These are phyloP conservation scores for Phaffomyces thermotolerans DNA, from an alignment of 805 yeast genomes.

Conservation along the genomic window DNA sequence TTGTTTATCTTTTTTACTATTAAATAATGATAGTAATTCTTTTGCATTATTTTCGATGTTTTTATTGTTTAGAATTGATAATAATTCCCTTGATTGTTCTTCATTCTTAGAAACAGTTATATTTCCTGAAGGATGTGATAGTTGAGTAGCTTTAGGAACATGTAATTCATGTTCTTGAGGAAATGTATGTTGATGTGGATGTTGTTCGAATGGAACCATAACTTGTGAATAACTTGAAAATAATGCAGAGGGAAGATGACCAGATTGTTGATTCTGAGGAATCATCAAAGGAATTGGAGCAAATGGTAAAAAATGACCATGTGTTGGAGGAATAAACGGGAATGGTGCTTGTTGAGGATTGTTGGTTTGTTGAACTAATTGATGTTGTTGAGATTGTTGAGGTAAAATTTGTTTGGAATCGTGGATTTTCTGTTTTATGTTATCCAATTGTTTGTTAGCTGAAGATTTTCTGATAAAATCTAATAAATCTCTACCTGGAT, in stretches of 20 bases:
- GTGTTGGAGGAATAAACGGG: constrained; percentile 7
- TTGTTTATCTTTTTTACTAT: constrained; percentile 1
- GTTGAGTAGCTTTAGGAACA: constrained; percentile 33
- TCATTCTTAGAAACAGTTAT: constrained; percentile 19
- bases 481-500: constrained; percentile 74
- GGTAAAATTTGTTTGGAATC: constrained; percentile 3
- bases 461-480: constrained; percentile 50
- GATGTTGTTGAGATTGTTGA: not conserved
- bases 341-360: not conserved
- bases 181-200: constrained; percentile 12
- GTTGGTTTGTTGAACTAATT: not conserved
- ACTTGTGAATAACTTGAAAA: constrained; percentile 6
- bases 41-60: constrained; percentile 9
- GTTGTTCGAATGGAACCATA: not conserved
- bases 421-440: constrained; percentile 8
- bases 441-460: constrained; percentile 20
- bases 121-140: constrained; percentile 31
- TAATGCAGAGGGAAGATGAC: constrained; percentile 6
- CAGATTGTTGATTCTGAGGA: not conserved
- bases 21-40: constrained; percentile 11
- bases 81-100: constrained; percentile 35
- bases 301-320: constrained; percentile 5
- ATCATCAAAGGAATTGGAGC: constrained; percentile 5
- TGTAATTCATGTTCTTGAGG: constrained; percentile 7
- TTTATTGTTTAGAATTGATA: constrained; percentile 32